phyloP scores from a whole-genome alignment of 345 rosid species.

The Populus simonii region DNA sequence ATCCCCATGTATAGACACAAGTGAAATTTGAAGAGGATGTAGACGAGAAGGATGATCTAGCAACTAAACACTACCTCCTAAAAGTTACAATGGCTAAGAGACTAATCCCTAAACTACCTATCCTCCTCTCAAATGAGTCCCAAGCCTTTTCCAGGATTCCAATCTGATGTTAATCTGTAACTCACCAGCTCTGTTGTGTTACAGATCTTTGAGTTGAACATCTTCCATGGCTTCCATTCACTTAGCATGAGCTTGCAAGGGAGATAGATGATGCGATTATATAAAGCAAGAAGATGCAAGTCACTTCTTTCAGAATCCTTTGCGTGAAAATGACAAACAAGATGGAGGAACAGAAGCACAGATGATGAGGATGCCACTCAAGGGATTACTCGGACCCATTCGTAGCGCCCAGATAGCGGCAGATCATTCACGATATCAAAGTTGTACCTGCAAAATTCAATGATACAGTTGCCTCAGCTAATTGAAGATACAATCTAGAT shows the following conservation, averaged over 20 bases:
- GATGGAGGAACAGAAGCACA: conserved; percentile 10
- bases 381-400: conserved; percentile 63
- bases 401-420: conserved; percentile 77
- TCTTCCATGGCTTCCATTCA: conserved; percentile 27
- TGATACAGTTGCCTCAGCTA: background rate
- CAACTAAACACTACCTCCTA: conserved; percentile 23
- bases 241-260: conserved; percentile 21
- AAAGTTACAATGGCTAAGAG: conserved; percentile 15
- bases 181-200: conserved; percentile 32
- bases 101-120: conserved; percentile 17
- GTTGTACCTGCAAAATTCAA: conserved; percentile 59
- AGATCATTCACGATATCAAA: conserved; percentile 61
- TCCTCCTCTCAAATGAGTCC: background rate
- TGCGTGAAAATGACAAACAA: background rate
- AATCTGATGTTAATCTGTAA: conserved; percentile 23
- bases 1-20: conserved; percentile 28
- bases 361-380: conserved; percentile 14
- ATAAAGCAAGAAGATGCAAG: background rate
- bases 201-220: conserved; percentile 33
- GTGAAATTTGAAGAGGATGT: conserved; percentile 1
- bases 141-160: background rate
- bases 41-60: conserved; percentile 11
- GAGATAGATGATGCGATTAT: background rate
- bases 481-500: background rate
- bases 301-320: conserved; percentile 15